These are phyloP conservation scores for Talinum fruticosum DNA, from an alignment of 148 eudicot genomes.

Conservation along the genomic window DNA sequence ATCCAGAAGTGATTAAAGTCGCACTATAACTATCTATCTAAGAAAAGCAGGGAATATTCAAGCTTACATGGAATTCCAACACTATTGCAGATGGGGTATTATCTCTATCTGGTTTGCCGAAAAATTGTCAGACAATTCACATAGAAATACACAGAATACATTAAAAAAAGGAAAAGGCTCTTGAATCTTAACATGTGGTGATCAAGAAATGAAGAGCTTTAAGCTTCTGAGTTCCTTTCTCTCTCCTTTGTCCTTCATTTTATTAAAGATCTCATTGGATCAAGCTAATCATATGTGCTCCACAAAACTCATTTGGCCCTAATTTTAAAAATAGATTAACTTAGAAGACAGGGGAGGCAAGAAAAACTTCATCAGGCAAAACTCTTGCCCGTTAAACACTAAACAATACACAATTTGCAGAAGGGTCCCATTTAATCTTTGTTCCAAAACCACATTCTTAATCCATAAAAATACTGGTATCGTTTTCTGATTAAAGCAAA, in stretches of 20 bases:
- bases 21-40: conserved; percentile 9
- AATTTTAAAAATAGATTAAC: conserved; percentile 18
- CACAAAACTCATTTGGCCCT: conserved; percentile 18
- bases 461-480: background rate
- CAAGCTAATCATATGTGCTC: conserved; percentile 16
- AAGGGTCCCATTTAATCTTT: conserved; percentile 26
- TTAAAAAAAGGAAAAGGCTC: background rate
- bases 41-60: conserved; percentile 32
- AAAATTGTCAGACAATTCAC: conserved; percentile 24
- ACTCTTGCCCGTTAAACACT: conserved; percentile 2
- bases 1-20: conserved; percentile 25
- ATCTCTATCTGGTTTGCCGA: conserved; percentile 8
- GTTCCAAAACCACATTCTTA: background rate
- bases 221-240: background rate
- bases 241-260: background rate
- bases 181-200: conserved; percentile 14
- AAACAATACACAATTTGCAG: background rate
- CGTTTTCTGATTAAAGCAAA: background rate
- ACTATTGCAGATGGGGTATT: background rate
- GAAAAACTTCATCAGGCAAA: conserved; percentile 18
- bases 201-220: conserved; percentile 16
- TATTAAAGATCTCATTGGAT: background rate
- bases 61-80: conserved; percentile 45
- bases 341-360: conserved; percentile 16
- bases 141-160: background rate